Evolutionary conservation across 2,329 filamentous ascomycete genomes (phyloP), one percentile per base, ranked within the genome.

Genomic region (Capronia coronata): DNA sequence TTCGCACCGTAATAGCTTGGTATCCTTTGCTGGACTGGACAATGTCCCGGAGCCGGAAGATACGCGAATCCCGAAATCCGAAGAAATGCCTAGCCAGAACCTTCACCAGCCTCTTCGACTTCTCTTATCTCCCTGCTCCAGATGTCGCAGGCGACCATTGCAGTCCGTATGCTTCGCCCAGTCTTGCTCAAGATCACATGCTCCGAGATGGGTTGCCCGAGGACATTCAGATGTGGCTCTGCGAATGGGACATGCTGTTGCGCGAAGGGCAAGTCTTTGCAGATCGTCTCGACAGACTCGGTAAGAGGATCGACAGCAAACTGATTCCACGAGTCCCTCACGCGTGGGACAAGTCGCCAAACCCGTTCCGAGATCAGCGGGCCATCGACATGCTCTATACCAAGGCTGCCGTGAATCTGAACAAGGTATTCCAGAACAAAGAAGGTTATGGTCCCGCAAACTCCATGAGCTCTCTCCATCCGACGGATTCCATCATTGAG

Each of bases 201-300:
- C 70, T 83, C n/a, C 60, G 64, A 22, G 71, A 72, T 18, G 71
- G 70, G 1, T 63, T 83, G 1, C 80, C 80, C 0, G 68, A 75
- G n/a, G 75, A 82, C 50, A 75, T 83, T 40, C 78, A 80, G 49
- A 65, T 83, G 57, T 79, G 77, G 61, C 76, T 78, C 37, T 83
- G 80, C 62, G 80, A 83, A 62, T 83, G 77, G 76, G 80, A 83
- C 61, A 83, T 83, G 79, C 67, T 83, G 11, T 68, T 82, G n/a
- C 73, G 74, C 11, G 80, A 83, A 62, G 80, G 77, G 4, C 67
- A 72, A 54, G 52, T 57, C 1, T 74, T 75, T 46, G 66, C 70
- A 38, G 63, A 68, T 10, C 64, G 68, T 10, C 56, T 75, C 27
- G 61, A 72, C 29, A 50, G 52, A 1, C 59, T 73, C 41, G 68